phyloP scores from a whole-genome alignment of 345 rosid genomes.

The Lumnitzera racemosa region DNA sequence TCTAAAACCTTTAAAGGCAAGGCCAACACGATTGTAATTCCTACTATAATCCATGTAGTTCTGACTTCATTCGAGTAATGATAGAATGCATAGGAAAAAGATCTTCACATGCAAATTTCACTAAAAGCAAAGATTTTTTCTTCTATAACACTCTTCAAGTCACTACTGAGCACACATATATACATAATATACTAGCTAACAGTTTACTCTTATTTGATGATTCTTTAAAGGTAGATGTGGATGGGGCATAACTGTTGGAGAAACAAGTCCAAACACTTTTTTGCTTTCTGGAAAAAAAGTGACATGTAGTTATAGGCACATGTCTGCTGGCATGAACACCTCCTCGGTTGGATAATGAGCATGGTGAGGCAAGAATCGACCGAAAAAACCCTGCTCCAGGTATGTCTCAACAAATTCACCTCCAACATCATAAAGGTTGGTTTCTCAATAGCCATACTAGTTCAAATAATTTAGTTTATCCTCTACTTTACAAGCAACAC shows the following conservation, averaged over 20 bases:
- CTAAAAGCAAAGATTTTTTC: too few relatives aligned
- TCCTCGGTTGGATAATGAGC: constrained; percentile 71
- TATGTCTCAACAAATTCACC: constrained; percentile 55
- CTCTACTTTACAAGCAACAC: constrained; percentile 73
- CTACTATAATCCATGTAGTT: too few relatives aligned
- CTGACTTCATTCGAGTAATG: too few relatives aligned
- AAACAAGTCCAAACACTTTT: constrained; percentile 46
- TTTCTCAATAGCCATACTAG: constrained; percentile 55
- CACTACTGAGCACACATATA: too few relatives aligned
- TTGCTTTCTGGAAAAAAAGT: constrained; percentile 51
- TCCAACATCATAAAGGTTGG: constrained; percentile 54
- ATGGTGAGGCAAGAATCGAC: constrained; percentile 26
- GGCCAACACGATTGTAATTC: too few relatives aligned
- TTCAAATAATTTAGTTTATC: constrained; percentile 40
- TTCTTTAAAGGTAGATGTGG: constrained; percentile 25
- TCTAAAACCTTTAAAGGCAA: too few relatives aligned
- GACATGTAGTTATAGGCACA: constrained; percentile 40
- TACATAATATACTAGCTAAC: too few relatives aligned
- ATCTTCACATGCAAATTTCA: too few relatives aligned
- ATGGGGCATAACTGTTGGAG: constrained; percentile 63
- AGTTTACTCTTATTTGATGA: neutral
- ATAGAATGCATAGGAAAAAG: too few relatives aligned
- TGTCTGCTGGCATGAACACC: constrained; percentile 73
- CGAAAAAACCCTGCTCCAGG: constrained; percentile 61
- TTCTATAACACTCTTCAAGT: too few relatives aligned